Conservation (phyloP, 371 early-diverging fungal species). For the Circinella minor region DNA sequence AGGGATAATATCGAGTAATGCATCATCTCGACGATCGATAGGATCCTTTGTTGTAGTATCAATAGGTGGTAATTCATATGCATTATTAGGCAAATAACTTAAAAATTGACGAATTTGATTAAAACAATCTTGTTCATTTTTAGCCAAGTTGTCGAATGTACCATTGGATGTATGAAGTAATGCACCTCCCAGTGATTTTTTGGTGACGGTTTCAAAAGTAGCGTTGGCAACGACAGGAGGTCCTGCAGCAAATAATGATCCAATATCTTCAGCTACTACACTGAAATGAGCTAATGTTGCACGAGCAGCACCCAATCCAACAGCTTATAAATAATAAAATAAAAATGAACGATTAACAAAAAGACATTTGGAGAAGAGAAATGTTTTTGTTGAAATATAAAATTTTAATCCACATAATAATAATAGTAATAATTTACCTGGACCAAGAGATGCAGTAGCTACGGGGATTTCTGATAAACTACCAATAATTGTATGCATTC, state of each 20-base stretch:
- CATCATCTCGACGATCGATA: constrained; percentile 35
- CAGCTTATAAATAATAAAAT: constrained; percentile 20
- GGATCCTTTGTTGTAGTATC: constrained; percentile 23
- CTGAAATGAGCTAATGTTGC: constrained; percentile 51
- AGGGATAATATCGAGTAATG: constrained; percentile 40
- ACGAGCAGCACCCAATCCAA: constrained; percentile 48
- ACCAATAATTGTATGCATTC: constrained; percentile 49
- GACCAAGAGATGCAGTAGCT: constrained; percentile 44
- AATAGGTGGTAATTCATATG: constrained; percentile 30
- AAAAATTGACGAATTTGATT: constrained; percentile 41
- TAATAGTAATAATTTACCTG: constrained; percentile 23
- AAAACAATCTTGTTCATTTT: constrained; percentile 45
- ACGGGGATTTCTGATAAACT: constrained; percentile 51
- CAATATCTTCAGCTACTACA: constrained; percentile 37
- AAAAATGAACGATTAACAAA: no score
- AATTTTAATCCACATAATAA: background rate
- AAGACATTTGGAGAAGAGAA: background rate
- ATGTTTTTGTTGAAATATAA: background rate
- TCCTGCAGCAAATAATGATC: constrained; percentile 50
- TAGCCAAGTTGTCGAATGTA: constrained; percentile 46
- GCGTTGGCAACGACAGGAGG: constrained; percentile 51
- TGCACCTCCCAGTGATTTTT: constrained; percentile 44
- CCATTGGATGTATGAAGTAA: constrained; percentile 45
- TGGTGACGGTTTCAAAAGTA: constrained; percentile 46
- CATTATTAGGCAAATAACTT: constrained; percentile 43